Evolutionary conservation across 305 asterid species (phyloP).

Genomic region (Caryopteris hybrid): DNA sequence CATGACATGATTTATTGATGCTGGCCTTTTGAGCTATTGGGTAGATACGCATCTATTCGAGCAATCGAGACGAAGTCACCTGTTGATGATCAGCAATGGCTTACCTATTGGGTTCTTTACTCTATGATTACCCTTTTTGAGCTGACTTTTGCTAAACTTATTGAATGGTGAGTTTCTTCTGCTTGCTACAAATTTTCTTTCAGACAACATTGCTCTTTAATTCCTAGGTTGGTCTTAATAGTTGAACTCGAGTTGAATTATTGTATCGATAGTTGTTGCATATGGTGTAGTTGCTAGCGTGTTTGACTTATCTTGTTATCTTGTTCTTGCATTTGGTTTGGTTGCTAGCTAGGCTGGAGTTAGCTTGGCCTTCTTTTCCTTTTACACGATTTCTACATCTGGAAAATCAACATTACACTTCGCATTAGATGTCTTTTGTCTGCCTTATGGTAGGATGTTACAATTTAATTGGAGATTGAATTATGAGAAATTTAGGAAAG

Average conservation of each 20-base stretch:
- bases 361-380: neutral
- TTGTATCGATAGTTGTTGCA: neutral
- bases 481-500: neutral
- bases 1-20: neutral
- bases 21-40: constrained; percentile 15
- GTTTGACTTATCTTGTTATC: neutral
- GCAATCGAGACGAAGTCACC: constrained; percentile 90
- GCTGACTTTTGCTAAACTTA: constrained; percentile 81
- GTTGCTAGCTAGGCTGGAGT: neutral
- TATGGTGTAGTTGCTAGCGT: neutral
- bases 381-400: neutral
- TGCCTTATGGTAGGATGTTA: neutral
- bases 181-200: neutral
- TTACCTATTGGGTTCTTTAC: constrained; percentile 94
- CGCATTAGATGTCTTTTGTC: neutral
- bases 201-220: neutral
- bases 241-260: neutral
- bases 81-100: constrained; percentile 96
- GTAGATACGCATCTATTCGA: constrained; percentile 87
- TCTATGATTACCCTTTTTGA: constrained; percentile 94
- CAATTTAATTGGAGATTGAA: neutral
- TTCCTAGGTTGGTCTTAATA: neutral
- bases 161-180: constrained; percentile 63
- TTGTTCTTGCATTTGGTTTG: neutral
- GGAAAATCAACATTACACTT: neutral